Evolutionary conservation across 306 rosid genomes (phyloP).

Genomic region (Spatholobus suberectus): DNA sequence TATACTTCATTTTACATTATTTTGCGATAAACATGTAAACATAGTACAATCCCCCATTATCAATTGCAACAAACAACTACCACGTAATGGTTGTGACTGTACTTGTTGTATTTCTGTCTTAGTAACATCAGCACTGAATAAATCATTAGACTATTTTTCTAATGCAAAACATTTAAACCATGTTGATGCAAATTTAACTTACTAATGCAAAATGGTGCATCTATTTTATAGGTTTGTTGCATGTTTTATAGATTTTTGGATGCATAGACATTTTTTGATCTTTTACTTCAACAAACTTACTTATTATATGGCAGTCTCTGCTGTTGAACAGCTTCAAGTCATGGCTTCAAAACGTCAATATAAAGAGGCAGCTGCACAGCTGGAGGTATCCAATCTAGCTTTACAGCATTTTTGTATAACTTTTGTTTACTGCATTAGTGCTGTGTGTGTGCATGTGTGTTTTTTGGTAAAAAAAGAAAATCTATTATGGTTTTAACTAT

Average conservation of each 20-base stretch:
- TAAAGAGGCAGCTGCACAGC: constrained; percentile 96
- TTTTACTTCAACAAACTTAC: constrained; percentile 44
- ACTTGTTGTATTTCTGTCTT: constrained; percentile 9
- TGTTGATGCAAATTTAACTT: constrained; percentile 8
- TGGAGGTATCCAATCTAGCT: constrained; percentile 70
- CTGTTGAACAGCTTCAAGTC: constrained; percentile 99
- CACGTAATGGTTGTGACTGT: not conserved
- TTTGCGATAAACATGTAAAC: not conserved
- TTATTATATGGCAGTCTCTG: constrained; percentile 81
- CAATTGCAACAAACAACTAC: not conserved
- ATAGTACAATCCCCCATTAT: not conserved
- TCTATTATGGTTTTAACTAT: constrained; percentile 10
- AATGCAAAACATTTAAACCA: constrained; percentile 31
- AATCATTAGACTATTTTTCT: not conserved
- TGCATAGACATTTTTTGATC: constrained; percentile 2
- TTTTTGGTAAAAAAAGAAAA: constrained; percentile 1
- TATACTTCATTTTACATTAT: not conserved
- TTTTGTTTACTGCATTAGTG: constrained; percentile 23
- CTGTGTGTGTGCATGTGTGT: not conserved
- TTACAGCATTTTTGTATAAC: not conserved
- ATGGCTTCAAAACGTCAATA: constrained; percentile 99
- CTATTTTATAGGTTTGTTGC: constrained; percentile 27
- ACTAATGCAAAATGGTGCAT: constrained; percentile 4
- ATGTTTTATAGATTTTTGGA: not conserved
- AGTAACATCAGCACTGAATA: not conserved